Base-by-base conservation (phyloP, 78 protist species). In the Planoprotostelium fungivorum region DNA sequence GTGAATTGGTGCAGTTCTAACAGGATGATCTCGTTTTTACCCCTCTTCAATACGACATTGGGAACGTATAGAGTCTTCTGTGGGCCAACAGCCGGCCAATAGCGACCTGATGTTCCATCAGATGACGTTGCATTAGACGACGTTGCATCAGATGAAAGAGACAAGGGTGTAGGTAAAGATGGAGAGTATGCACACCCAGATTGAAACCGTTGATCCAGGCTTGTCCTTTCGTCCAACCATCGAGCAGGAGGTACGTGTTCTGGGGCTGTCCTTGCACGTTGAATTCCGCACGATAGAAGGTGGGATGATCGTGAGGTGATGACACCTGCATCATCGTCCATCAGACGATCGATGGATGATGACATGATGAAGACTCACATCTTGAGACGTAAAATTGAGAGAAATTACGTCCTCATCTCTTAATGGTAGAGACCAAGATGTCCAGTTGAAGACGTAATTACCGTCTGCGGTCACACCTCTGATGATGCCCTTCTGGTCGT, bases 1-100 rank as follows among this genome's bases (percentile, higher is more conserved):
- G 37, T n/a, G 29, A 36, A 38, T 1, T 35, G 5, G 28, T 85
- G 29, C 34, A 91, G 86, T 88, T 91, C 94, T 34, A 91, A 91
- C 23, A 91, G 34, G 34, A 88, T 88, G 38, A 91, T 39, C 83
- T 88, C 91, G 83, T 91, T 91, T 34, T 91, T 38, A 38, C 94
- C 94, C 83, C 37, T 37, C 28, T 88, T 28, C 35, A 91, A 88
- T 84, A 91, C 29, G 0, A 38, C 88, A 31, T 86, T 38, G 34
- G 94, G 90, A 25, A 91, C 84, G 5, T 91, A 91, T 37, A 91
- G 86, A 1, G 94, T 91, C 35, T 86, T 34, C 83, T 90, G 93
- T 5, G 93, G 95, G 9, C 93, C 95, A 83, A 89, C 88, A 63
- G 88, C 86, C n/a, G n/a, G n/a, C 95, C 93, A 90, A 51, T 88